A percentile compares a stretch with the other conserved stretches of the same genome.
Evolutionary conservation across 148 eudicot genomes (phyloP).

Genomic region (Gaultheria prostrata): DNA sequence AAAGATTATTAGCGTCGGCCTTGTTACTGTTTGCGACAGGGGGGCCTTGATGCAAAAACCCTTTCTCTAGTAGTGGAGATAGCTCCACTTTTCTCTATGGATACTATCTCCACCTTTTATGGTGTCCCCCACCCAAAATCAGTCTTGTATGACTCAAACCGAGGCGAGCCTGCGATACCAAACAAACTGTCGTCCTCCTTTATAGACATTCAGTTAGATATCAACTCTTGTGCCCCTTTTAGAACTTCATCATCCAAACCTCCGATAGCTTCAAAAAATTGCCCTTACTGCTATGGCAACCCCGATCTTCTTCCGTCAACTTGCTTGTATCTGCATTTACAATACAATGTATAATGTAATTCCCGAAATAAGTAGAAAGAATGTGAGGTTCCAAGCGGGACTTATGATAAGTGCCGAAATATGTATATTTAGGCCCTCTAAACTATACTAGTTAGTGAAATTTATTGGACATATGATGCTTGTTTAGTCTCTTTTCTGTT

Average conservation of each 20-base stretch:
- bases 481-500: too few relatives aligned
- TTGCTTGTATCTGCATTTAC: background rate
- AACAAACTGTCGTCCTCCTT: background rate
- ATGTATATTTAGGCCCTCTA: too few relatives aligned
- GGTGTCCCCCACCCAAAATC: conserved; percentile 20
- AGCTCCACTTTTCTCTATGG: conserved; percentile 1
- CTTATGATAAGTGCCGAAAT: background rate
- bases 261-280: background rate
- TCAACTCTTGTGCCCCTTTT: background rate
- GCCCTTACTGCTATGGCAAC: background rate
- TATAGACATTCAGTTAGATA: background rate
- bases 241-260: background rate
- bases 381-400: conserved; percentile 8
- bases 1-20: too few relatives aligned
- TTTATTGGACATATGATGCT: too few relatives aligned
- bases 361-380: conserved; percentile 14
- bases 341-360: background rate
- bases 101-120: conserved; percentile 9
- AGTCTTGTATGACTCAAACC: background rate
- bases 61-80: too few relatives aligned
- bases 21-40: too few relatives aligned
- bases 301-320: conserved; percentile 15
- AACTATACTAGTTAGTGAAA: too few relatives aligned
- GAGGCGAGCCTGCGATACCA: conserved; percentile 7
- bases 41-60: too few relatives aligned